Evolutionary conservation across 805 yeast genomes (phyloP).

Genomic region (Barnettozyma vustinii): DNA sequence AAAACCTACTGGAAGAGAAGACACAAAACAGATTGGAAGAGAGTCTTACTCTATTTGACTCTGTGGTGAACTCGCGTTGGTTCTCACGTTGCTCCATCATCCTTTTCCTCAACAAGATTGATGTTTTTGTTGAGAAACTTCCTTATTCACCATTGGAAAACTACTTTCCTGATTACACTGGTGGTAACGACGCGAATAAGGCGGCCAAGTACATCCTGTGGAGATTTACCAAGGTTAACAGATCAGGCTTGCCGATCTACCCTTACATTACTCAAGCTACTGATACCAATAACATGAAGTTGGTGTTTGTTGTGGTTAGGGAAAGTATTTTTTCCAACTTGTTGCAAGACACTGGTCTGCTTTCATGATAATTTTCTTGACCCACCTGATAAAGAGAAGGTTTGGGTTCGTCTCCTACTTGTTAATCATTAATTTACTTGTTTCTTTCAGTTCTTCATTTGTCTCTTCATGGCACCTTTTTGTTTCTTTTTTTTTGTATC

Average conservation of each 20-base stretch:
- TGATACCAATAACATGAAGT: slow-evolving; percentile 80
- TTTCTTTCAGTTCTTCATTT: background rate
- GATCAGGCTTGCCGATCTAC: slow-evolving; percentile 74
- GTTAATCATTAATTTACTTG: background rate
- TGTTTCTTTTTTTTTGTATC: too few relatives aligned
- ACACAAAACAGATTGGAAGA: slow-evolving; percentile 76
- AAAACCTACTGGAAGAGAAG: slow-evolving; percentile 70
- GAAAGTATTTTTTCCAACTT: slow-evolving; percentile 76
- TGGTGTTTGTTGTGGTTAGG: slow-evolving; percentile 80
- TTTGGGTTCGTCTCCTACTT: background rate
- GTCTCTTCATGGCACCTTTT: background rate
- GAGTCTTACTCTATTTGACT: slow-evolving; percentile 78
- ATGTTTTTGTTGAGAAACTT: slow-evolving; percentile 80
- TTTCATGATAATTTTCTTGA: slow-evolving; percentile 27
- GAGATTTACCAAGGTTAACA: slow-evolving; percentile 81
- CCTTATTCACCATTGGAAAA: slow-evolving; percentile 75
- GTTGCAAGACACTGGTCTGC: slow-evolving; percentile 68
- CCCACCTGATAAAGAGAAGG: background rate
- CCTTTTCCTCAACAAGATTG: slow-evolving; percentile 83
- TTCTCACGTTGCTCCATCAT: slow-evolving; percentile 83
- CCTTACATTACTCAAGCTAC: slow-evolving; percentile 96
- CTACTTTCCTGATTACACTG: slow-evolving; percentile 85
- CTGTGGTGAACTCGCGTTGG: slow-evolving; percentile 91
- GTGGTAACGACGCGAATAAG: slow-evolving; percentile 83
- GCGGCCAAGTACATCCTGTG: slow-evolving; percentile 90